These are phyloP conservation scores for Pichia membranifaciens DNA, from an alignment of 805 yeast genomes.

Conservation along the genomic window DNA sequence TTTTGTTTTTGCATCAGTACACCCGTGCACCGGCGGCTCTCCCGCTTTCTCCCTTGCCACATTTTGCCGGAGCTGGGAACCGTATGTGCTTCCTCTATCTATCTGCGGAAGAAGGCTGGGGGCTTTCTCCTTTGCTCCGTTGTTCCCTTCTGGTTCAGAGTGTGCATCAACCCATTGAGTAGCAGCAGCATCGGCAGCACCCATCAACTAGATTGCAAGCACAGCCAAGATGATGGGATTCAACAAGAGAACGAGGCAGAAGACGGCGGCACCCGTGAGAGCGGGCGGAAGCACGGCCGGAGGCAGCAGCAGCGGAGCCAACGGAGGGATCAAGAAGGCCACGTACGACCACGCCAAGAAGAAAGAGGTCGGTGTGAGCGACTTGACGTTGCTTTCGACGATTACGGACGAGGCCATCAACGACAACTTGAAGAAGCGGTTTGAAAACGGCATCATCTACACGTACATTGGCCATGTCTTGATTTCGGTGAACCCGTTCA, in stretches of 20 bases:
- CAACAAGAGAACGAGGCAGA: constrained; percentile 50
- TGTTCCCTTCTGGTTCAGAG: too few species aligned
- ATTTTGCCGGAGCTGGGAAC: constrained; percentile 3
- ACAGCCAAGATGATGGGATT: constrained; percentile 15
- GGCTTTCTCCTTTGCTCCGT: too few species aligned
- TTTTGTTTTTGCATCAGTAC: too few species aligned
- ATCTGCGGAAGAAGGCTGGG: neutral
- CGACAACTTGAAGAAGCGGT: constrained; percentile 83
- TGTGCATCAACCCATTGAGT: too few species aligned
- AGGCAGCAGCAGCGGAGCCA: constrained; percentile 48
- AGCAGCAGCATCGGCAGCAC: too few species aligned
- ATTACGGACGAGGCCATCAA: constrained; percentile 90
- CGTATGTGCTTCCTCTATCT: neutral
- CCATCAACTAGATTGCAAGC: too few species aligned
- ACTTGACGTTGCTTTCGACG: constrained; percentile 79
- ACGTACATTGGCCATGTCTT: constrained; percentile 92
- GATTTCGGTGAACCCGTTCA: constrained; percentile 94
- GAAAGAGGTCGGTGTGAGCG: constrained; percentile 98
- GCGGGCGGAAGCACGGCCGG: constrained; percentile 45
- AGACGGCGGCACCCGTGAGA: constrained; percentile 33
- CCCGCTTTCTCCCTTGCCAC: constrained; percentile 1
- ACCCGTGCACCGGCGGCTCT: neutral
- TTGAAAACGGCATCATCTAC: constrained; percentile 83
- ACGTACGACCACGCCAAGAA: constrained; percentile 81
- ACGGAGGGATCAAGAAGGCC: constrained; percentile 69